Percentiles rank a stretch among this genome's conserved stretches.
Conservation (phyloP, 2,329 filamentous ascomycete genomes). For the Chrysoporthe puriensis region DNA sequence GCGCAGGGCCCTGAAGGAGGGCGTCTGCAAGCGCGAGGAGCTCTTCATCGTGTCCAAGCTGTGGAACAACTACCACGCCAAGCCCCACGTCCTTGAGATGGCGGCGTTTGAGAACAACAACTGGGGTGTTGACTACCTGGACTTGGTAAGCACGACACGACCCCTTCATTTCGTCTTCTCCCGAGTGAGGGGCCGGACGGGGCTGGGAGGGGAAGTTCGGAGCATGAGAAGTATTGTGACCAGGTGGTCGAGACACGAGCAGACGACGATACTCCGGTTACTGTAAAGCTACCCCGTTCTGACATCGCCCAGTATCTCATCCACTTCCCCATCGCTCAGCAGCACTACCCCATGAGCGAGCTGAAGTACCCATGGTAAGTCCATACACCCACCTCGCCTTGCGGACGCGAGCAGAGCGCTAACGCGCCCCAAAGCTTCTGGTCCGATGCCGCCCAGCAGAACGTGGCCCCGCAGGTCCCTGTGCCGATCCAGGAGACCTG, state of each 20-base stretch:
- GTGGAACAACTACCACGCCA: constrained; percentile 67
- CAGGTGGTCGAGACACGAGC: background rate
- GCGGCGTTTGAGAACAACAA: constrained; percentile 64
- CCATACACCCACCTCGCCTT: background rate
- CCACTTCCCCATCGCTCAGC: constrained; percentile 58
- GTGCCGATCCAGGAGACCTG: constrained; percentile 60
- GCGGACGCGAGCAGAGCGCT: constrained; percentile 17
- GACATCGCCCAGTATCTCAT: constrained; percentile 56
- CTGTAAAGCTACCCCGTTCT: background rate
- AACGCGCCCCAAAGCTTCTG: constrained; percentile 38
- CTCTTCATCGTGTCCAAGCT: constrained; percentile 71
- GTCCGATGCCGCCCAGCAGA: constrained; percentile 47
- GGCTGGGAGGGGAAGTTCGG: too few species aligned
- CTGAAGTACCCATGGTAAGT: constrained; percentile 39
- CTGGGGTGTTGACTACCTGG: constrained; percentile 68
- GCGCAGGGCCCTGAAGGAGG: constrained; percentile 57
- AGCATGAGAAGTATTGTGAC: too few species aligned
- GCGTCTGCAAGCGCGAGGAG: constrained; percentile 65
- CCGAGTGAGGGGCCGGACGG: too few species aligned
- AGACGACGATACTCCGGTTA: background rate
- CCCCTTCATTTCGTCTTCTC: background rate
- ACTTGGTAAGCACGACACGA: constrained; percentile 45
- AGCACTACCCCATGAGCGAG: constrained; percentile 48
- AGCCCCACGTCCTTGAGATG: constrained; percentile 64
- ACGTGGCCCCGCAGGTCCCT: constrained; percentile 47